Base-by-base conservation (phyloP, 2,329 filamentous ascomycete species). In the Hymenoscyphus linearis region DNA sequence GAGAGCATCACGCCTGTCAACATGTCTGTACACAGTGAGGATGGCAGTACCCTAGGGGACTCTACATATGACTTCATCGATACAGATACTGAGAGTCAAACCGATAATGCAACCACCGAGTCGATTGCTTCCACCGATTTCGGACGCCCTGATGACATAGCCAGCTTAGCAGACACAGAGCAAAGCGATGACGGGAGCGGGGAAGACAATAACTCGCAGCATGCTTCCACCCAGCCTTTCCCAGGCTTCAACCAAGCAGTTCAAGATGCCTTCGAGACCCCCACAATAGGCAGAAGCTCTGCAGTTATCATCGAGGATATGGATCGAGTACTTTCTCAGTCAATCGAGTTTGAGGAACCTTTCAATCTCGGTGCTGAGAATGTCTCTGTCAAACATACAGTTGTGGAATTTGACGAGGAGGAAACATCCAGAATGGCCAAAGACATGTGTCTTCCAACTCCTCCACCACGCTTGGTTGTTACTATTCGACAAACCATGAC, bases 401-500 rank as follows among this genome's bases (percentile, higher is more conserved):
- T 81, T 47, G 74, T 73, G 44, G 75, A 78, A 53, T 77, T 78
- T 62, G 72, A 67, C 53, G 76, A 78, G 58, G 71, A 74, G 36
- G 74, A 80, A 65, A 76, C 76, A 1, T 69, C 72, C 12, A 65
- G 67, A 25, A 69, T 79, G 36, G 72, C 72, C 44, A 62, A 69
- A 36, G 64, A 67, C 52, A 67, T 78, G 58, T 65, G 63, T n/a
- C 66, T 77, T 34, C 60, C 69, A 13, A 66, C 70, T 40, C 68
- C 71, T 0, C 76, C 76, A 3, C 73, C 72, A 47, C 74, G 73
- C 27, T 65, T 81, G 25, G 71, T 74, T 31, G 75, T 76, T 25
- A 76, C 78, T 6, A 75, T 82, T 59, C 75, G 78, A 53, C 79
- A 81, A 66, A 80, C 77, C 40, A 80, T 82, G 78, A 77, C 77